Evolutionary conservation across 495 filamentous ascomycete genomes (phyloP).

Genomic region (Aspergillus saccharolyticus): DNA sequence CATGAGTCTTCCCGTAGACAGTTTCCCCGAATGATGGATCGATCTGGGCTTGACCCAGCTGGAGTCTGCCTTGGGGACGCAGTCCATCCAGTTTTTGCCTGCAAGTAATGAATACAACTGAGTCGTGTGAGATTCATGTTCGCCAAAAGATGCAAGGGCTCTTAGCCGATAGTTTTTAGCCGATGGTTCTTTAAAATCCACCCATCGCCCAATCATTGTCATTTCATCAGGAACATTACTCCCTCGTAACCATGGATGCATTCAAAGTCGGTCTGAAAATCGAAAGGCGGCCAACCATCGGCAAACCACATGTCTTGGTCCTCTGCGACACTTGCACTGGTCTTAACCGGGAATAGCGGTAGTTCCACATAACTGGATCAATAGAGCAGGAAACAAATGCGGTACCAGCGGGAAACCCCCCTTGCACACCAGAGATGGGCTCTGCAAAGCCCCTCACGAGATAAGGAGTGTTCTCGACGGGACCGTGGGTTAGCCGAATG

Average conservation of each 20-base stretch:
- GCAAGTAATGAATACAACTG: neutral
- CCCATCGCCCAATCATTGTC: constrained; percentile 46
- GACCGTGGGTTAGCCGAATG: constrained; percentile 14
- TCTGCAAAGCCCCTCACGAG: constrained; percentile 31
- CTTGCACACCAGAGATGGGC: constrained; percentile 19
- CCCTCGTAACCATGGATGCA: constrained; percentile 47
- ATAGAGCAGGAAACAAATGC: constrained; percentile 40
- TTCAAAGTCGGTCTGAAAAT: constrained; percentile 18
- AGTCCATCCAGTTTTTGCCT: neutral
- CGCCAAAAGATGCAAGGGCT: constrained; percentile 1
- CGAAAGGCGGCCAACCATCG: constrained; percentile 18
- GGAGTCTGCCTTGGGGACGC: too few species aligned
- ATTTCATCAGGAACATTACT: constrained; percentile 43
- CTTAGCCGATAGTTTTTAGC: too few species aligned
- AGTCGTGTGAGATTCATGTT: neutral
- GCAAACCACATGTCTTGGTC: constrained; percentile 6
- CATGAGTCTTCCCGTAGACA: neutral
- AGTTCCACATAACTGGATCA: constrained; percentile 1
- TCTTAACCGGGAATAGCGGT: neutral
- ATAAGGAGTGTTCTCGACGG: constrained; percentile 3
- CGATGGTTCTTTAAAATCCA: constrained; percentile 25
- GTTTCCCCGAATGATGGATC: neutral
- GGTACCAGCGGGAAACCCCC: constrained; percentile 34
- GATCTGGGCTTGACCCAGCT: too few species aligned
- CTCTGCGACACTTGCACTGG: constrained; percentile 3